phyloP scores from a whole-genome alignment of 106 monocot species.

The Iris macrosiphon region DNA sequence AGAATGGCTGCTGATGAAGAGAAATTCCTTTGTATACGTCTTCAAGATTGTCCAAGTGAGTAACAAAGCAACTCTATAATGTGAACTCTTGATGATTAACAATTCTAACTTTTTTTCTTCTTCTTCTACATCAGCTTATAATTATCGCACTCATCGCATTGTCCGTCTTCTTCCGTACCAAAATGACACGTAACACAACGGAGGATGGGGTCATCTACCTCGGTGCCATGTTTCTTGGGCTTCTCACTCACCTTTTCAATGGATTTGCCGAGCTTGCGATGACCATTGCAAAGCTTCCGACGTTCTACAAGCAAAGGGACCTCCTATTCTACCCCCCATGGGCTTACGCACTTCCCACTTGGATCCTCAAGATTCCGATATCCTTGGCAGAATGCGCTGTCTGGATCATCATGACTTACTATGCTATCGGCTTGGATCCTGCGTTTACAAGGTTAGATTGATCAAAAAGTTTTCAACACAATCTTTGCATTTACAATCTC shows the following conservation, averaged over 20 bases:
- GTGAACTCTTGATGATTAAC: background rate
- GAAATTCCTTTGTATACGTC: conserved; percentile 27
- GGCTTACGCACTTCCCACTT: conserved; percentile 21
- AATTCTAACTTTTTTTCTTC: conserved; percentile 2
- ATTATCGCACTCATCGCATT: conserved; percentile 20
- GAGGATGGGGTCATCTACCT: conserved; percentile 38
- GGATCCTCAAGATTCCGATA: conserved; percentile 34
- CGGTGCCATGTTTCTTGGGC: conserved; percentile 29
- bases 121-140: conserved; percentile 8
- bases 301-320: conserved; percentile 52
- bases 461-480: too few relatives aligned
- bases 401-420: conserved; percentile 43
- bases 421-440: conserved; percentile 34
- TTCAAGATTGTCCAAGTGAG: conserved; percentile 23
- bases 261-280: conserved; percentile 42
- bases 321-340: conserved; percentile 20
- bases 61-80: background rate
- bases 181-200: conserved; percentile 22
- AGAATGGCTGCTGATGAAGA: conserved; percentile 34
- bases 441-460: too few relatives aligned
- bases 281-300: conserved; percentile 31
- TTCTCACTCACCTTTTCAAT: conserved; percentile 31
- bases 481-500: too few relatives aligned
- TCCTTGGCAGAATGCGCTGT: conserved; percentile 33
- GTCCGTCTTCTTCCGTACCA: conserved; percentile 34